A percentile compares a stretch with the other conserved stretches of the same genome.
These are phyloP conservation scores for Ammopiptanthus mongolicus DNA, from an alignment of 306 rosid genomes.

Conservation along the genomic window DNA sequence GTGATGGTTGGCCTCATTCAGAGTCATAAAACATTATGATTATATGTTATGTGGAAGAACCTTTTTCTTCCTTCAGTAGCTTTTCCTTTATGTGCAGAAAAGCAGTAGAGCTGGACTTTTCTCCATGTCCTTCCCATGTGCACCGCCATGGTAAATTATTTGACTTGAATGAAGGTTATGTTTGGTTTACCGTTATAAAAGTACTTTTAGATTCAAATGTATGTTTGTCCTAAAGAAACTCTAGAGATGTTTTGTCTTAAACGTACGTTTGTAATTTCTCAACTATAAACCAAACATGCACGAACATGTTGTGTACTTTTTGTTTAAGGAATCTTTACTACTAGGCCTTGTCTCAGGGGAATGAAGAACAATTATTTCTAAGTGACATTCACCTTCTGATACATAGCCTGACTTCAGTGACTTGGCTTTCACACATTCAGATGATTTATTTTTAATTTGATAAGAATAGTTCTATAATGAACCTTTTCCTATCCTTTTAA, in stretches of 20 bases:
- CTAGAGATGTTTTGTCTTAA: too few species aligned
- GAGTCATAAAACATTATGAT: slow-evolving; percentile 21
- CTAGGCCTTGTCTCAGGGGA: not conserved
- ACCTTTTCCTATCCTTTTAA: not conserved
- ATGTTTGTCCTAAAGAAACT: too few species aligned
- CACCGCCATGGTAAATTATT: slow-evolving; percentile 29
- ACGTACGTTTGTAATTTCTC: too few species aligned
- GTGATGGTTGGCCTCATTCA: slow-evolving; percentile 25
- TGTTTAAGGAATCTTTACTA: slow-evolving; percentile 31
- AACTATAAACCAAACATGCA: too few species aligned
- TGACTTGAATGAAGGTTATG: slow-evolving; percentile 23
- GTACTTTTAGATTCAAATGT: too few species aligned
- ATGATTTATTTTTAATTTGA: not conserved
- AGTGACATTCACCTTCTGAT: not conserved
- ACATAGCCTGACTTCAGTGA: not conserved
- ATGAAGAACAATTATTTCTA: not conserved
- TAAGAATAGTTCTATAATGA: not conserved
- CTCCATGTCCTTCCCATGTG: slow-evolving; percentile 50
- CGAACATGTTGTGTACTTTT: slow-evolving; percentile 4
- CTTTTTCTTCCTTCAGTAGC: not conserved
- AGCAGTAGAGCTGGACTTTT: slow-evolving; percentile 25
- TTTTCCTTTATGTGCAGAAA: slow-evolving; percentile 11
- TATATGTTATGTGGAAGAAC: slow-evolving; percentile 14
- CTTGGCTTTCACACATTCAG: not conserved
- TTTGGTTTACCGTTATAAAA: too few species aligned